Percentiles rank a stretch among this genome's conserved stretches.
Evolutionary conservation across 2,329 filamentous ascomycete genomes (phyloP).

Genomic region (Chrysoporthe cubensis): DNA sequence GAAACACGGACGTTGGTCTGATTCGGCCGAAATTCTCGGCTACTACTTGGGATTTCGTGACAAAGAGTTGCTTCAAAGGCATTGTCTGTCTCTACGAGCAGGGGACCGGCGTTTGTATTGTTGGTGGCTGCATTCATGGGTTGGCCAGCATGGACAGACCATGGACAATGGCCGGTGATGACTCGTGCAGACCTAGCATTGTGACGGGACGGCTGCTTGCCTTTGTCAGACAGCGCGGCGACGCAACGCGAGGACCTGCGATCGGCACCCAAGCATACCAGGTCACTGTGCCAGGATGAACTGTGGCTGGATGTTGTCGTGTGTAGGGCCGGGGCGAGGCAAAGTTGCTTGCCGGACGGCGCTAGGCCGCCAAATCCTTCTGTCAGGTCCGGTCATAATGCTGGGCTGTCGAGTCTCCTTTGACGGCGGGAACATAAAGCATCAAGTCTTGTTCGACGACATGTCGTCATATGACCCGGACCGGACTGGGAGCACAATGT

Average conservation of each 20-base stretch:
- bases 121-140: not conserved
- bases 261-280: conserved; percentile 13
- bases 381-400: not conserved
- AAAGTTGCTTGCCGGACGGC: not conserved
- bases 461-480: conserved; percentile 18
- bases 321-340: conserved; percentile 1
- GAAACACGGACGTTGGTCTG: not conserved
- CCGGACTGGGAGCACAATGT: conserved; percentile 5
- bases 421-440: not conserved
- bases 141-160: not conserved
- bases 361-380: conserved; percentile 2
- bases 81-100: not conserved
- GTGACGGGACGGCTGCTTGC: conserved; percentile 18
- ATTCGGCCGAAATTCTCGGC: not conserved
- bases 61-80: not conserved
- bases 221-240: conserved; percentile 20
- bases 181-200: conserved; percentile 9
- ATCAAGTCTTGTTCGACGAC: conserved; percentile 1
- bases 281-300: conserved; percentile 3
- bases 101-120: too few relatives aligned
- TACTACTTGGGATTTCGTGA: not conserved
- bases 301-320: conserved; percentile 12
- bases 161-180: not conserved
- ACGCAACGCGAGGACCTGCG: conserved; percentile 13
- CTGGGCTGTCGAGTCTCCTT: not conserved